Conservation (phyloP, 2,329 filamentous ascomycete species). For the Pyricularia sp. region DNA sequence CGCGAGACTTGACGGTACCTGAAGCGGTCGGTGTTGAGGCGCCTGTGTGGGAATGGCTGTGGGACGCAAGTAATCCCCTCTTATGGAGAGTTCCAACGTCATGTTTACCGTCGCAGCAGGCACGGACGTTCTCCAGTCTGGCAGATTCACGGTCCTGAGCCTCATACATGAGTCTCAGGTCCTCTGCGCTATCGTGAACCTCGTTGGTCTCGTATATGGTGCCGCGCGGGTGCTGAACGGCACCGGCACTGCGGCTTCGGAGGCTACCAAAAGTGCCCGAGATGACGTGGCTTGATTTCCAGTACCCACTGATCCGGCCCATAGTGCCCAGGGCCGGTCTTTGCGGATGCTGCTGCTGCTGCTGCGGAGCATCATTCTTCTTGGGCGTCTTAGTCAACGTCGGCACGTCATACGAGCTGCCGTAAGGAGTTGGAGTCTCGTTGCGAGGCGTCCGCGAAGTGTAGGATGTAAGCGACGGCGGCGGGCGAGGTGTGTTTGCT, state of each 20-base stretch:
- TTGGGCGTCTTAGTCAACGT: conserved; percentile 39
- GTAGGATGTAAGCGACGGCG: conserved; percentile 63
- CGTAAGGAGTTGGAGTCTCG: conserved; percentile 40
- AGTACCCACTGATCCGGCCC: conserved; percentile 47
- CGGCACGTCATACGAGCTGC: conserved; percentile 37
- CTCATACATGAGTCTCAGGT: conserved; percentile 68
- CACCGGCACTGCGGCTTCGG: conserved; percentile 35
- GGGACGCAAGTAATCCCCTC: conserved; percentile 25
- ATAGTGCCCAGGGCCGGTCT: conserved; percentile 31
- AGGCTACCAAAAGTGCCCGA: conserved; percentile 40
- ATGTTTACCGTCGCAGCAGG: conserved; percentile 94
- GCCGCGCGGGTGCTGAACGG: conserved; percentile 8
- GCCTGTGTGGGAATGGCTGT: conserved; percentile 9
- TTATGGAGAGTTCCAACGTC: conserved; percentile 51
- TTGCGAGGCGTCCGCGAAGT: conserved; percentile 60
- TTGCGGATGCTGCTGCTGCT: conserved; percentile 9
- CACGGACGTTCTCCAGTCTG: conserved; percentile 83
- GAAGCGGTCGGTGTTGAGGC: conserved; percentile 4
- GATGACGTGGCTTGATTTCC: conserved; percentile 33
- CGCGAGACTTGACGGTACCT: not conserved
- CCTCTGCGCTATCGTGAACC: conserved; percentile 68
- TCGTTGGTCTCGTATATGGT: conserved; percentile 41
- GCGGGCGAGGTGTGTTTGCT: conserved; percentile 33
- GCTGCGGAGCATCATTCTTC: conserved; percentile 16
- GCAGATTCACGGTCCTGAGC: conserved; percentile 64